Evolutionary conservation across 2,329 filamentous ascomycete genomes (phyloP), one percentile per base, ranked within the genome.

Genomic region (Fonsecaea multimorphosa): DNA sequence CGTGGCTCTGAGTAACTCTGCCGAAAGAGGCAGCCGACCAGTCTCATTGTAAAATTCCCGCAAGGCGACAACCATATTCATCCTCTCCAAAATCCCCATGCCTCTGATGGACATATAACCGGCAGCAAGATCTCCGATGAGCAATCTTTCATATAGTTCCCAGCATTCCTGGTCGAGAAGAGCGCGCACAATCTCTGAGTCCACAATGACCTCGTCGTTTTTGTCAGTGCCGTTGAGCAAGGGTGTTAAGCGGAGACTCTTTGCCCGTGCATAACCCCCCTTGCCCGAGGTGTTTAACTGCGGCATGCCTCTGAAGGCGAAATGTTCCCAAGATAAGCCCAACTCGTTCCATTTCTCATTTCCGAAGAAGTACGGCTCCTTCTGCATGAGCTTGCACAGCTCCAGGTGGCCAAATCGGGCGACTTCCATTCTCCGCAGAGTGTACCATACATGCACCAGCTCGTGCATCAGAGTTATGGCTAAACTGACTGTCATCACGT

Each of bases 381-480:
- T 57, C 19, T 24, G 2, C 44, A 49, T 49, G 44, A 19, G 19
- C 5, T 2, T 9, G 14, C 44, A 49, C 22, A 49, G 44, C 11
- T 19, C 1, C 2, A 49, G 44, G n/a, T 49, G 9, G 19, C 44
- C 44, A 5, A 24, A 7, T 9, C 44, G 44, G 19, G 44, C 44
- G 7, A 57, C n/a, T 32, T 59, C 56, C 12, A 44, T 14, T 16
- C 44, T 29, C 32, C 58, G 40, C 12, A 36, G 22, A 51, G 2
- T 16, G 40, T 46, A 59, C 57, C 51, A 56, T 5, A 46, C 46
- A 34, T 62, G 59, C 5, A 34, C 32, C 51, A 62, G 16, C 31
- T 65, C 58, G 52, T 65, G 63, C 22, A 44, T 40, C 7, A 65
- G n/a, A 7, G 63, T 65, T 12, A 58, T 32, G 29, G 63, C 63